Conservation (phyloP, 106 monocot genomes). For the Dendrobium officinale region DNA sequence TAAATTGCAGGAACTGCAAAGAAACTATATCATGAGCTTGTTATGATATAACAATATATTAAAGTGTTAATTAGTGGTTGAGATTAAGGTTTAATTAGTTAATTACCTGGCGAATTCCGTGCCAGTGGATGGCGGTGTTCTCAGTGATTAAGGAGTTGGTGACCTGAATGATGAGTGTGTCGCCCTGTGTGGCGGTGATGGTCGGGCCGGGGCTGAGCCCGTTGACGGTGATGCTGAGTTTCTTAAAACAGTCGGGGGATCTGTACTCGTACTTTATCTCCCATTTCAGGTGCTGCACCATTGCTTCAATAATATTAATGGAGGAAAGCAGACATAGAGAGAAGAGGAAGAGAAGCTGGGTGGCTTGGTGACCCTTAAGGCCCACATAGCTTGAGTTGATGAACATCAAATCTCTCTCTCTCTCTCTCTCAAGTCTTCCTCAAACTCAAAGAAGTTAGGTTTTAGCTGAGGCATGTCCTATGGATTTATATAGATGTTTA, state of each 20-base stretch:
- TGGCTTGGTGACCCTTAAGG: background rate
- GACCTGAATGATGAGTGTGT: constrained; percentile 60
- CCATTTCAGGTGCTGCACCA: constrained; percentile 28
- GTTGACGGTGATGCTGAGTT: constrained; percentile 58
- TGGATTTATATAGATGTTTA: too few species aligned
- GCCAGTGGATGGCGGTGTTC: constrained; percentile 82
- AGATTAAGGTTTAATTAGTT: background rate
- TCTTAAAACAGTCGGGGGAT: constrained; percentile 54
- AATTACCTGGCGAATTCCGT: constrained; percentile 72
- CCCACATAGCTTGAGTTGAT: background rate
- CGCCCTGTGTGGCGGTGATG: constrained; percentile 66
- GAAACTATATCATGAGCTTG: too few species aligned
- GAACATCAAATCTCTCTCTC: background rate
- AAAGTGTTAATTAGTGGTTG: too few species aligned
- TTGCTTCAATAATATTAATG: constrained; percentile 10
- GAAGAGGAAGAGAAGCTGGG: background rate
- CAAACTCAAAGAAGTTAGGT: background rate
- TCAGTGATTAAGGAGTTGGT: constrained; percentile 55
- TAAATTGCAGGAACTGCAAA: too few species aligned
- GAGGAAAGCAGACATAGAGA: background rate
- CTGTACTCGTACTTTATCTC: constrained; percentile 55
- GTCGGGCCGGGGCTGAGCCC: constrained; percentile 69
- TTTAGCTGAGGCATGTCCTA: background rate
- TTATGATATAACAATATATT: too few species aligned
- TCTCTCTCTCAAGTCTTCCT: background rate